These are phyloP conservation scores for Kodamaea leandrae DNA, from an alignment of 805 yeast genomes.

Conservation along the genomic window DNA sequence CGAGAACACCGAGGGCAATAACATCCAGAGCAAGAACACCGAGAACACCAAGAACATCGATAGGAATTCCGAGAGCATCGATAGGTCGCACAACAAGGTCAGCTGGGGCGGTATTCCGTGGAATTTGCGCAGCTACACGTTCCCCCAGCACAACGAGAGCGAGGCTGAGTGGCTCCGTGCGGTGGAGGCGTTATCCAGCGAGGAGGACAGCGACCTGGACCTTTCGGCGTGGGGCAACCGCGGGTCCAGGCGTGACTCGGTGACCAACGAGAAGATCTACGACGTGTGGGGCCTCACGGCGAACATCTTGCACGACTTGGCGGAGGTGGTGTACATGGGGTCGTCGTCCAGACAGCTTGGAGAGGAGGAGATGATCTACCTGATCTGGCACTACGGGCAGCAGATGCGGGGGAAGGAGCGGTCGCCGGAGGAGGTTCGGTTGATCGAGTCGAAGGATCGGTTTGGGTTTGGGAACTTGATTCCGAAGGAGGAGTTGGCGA, in stretches of 20 bases:
- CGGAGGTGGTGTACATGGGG: constrained; percentile 46
- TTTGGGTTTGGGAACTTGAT: constrained; percentile 46
- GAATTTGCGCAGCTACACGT: constrained; percentile 60
- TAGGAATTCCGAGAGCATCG: constrained; percentile 26
- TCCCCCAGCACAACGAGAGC: constrained; percentile 50
- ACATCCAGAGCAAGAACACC: constrained; percentile 8
- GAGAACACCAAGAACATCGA: neutral
- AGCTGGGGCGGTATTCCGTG: constrained; percentile 75
- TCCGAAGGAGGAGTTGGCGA: constrained; percentile 41
- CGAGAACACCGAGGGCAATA: constrained; percentile 14
- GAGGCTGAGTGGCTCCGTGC: constrained; percentile 66
- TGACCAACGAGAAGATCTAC: constrained; percentile 48
- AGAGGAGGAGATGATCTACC: constrained; percentile 64
- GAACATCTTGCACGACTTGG: constrained; percentile 69
- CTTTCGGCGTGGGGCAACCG: constrained; percentile 36
- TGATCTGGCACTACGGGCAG: constrained; percentile 50
- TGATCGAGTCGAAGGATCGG: constrained; percentile 39
- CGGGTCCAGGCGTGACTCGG: constrained; percentile 38
- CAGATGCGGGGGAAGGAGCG: constrained; percentile 51
- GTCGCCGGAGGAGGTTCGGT: constrained; percentile 50
- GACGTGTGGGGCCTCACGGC: constrained; percentile 86
- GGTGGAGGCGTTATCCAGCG: constrained; percentile 48
- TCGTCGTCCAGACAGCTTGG: constrained; percentile 38
- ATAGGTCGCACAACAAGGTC: constrained; percentile 32
- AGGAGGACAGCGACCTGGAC: constrained; percentile 48